These are phyloP conservation scores for Sporothrix dimorphospora DNA, from an alignment of 2,329 filamentous ascomycete genomes.

Conservation along the genomic window DNA sequence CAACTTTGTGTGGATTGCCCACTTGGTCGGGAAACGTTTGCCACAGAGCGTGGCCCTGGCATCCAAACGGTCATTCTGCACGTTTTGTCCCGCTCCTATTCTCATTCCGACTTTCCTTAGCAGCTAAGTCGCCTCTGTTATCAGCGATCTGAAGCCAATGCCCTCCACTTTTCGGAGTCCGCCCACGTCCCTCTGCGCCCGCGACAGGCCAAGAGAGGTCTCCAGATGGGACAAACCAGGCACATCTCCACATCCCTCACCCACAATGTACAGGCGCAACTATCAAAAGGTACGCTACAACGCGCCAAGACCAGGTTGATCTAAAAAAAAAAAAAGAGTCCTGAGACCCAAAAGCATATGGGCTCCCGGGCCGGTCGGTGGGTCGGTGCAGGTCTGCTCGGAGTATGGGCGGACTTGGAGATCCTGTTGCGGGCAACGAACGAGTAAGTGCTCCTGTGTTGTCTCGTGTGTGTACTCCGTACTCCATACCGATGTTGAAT, in stretches of 20 bases:
- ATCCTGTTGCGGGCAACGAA: conserved; percentile 4
- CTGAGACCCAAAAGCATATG: conserved; percentile 21
- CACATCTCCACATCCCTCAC: conserved; percentile 3
- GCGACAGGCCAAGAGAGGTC: not conserved
- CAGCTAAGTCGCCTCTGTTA: conserved; percentile 11
- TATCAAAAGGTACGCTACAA: conserved; percentile 1
- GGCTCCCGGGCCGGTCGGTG: conserved; percentile 14
- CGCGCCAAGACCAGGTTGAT: not conserved
- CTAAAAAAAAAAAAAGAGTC: conserved; percentile 24
- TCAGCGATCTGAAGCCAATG: conserved; percentile 5
- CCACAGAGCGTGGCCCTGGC: conserved; percentile 9
- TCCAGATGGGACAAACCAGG: conserved; percentile 10
- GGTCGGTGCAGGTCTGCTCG: not conserved
- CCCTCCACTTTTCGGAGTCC: conserved; percentile 17
- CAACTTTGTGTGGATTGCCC: not conserved
- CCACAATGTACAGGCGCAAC: not conserved
- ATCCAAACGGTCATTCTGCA: not conserved
- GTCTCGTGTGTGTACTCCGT: not conserved
- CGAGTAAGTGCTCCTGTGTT: conserved; percentile 6
- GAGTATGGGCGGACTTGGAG: conserved; percentile 21
- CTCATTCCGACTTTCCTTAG: not conserved
- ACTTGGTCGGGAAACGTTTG: conserved; percentile 25
- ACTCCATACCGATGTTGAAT: not conserved
- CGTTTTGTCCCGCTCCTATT: not conserved
- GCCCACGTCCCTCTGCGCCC: not conserved